Conservation (phyloP, 2,329 filamentous ascomycete genomes). For the Sclerotinia borealis region DNA sequence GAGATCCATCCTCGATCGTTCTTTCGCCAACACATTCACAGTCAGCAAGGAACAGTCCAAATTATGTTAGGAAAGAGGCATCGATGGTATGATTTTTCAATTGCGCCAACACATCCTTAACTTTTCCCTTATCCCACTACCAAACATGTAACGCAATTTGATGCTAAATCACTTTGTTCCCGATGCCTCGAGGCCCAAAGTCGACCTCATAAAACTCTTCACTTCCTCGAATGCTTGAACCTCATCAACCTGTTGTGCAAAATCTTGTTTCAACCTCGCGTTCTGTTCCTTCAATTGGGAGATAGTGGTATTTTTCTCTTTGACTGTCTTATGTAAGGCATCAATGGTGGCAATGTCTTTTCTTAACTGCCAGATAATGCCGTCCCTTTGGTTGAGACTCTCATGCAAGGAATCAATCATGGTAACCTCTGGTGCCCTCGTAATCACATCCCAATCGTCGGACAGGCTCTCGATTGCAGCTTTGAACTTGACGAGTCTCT, state of each 20-base stretch:
- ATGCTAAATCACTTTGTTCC: neutral
- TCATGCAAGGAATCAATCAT: neutral
- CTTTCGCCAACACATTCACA: neutral
- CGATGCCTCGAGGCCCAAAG: neutral
- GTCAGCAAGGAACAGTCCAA: neutral
- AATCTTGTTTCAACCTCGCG: neutral
- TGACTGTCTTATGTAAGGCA: too few species aligned
- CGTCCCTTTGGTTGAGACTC: neutral
- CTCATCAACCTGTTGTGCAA: neutral
- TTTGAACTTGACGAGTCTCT: neutral
- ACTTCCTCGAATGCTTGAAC: neutral
- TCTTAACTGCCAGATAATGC: neutral
- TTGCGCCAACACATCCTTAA: neutral
- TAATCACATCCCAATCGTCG: neutral
- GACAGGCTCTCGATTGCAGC: neutral
- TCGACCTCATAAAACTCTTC: neutral
- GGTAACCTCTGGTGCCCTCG: neutral
- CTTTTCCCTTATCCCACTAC: too few species aligned
- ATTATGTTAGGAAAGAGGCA: neutral
- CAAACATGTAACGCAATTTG: too few species aligned
- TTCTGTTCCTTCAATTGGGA: neutral
- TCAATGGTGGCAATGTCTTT: too few species aligned
- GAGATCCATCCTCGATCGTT: neutral
- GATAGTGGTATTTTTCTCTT: neutral
- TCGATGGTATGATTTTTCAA: neutral